phyloP scores from a whole-genome alignment of 2,329 filamentous ascomycete species.

The Trichoderma sp. region DNA sequence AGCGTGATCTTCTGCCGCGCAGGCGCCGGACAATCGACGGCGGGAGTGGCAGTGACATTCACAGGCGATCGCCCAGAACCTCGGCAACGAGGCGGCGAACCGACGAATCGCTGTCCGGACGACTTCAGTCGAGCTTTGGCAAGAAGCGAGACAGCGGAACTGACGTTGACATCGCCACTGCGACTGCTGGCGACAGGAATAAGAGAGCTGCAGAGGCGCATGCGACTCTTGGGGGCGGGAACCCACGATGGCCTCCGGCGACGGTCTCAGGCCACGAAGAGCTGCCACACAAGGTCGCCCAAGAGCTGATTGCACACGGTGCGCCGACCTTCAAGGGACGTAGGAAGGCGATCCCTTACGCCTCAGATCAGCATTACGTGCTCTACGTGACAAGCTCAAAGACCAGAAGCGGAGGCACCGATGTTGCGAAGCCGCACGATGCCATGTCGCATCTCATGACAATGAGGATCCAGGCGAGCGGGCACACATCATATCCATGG shows the following conservation, averaged over 20 bases:
- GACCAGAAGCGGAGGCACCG: constrained; percentile 44
- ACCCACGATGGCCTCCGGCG: constrained; percentile 55
- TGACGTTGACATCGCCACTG: neutral
- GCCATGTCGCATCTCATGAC: constrained; percentile 59
- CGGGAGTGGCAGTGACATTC: constrained; percentile 1
- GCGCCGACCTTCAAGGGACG: constrained; percentile 56
- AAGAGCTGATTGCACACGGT: constrained; percentile 57
- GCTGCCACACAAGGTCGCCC: constrained; percentile 52
- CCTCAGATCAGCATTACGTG: constrained; percentile 53
- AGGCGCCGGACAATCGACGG: constrained; percentile 14
- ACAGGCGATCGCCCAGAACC: constrained; percentile 2
- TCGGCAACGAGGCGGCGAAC: constrained; percentile 14
- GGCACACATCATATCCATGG: constrained; percentile 55
- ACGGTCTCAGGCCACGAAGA: constrained; percentile 49
- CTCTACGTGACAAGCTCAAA: constrained; percentile 48
- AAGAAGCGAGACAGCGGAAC: neutral
- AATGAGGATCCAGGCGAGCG: constrained; percentile 45
- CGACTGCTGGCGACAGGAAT: neutral
- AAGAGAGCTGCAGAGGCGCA: neutral
- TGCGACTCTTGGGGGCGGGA: neutral
- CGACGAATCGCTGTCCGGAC: constrained; percentile 11
- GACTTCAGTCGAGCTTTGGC: neutral
- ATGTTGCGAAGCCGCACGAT: constrained; percentile 50
- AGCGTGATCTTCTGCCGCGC: neutral
- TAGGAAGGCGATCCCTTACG: constrained; percentile 52